Conservation (phyloP, 148 eudicot species). For the Vaccinium vitisidaea region DNA sequence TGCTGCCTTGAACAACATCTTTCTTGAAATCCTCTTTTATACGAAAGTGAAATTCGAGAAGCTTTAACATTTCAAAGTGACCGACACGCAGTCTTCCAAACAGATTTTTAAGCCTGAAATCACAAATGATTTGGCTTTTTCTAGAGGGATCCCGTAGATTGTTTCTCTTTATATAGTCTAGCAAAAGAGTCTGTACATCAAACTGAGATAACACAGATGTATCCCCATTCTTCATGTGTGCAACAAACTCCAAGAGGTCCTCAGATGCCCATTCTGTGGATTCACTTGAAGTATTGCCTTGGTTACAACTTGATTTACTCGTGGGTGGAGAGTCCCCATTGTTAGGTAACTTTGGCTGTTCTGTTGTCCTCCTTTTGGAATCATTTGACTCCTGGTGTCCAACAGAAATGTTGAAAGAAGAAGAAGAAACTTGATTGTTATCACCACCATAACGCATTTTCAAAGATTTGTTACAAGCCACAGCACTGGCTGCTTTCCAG, state of each 20-base stretch:
- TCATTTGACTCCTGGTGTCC: slow-evolving; percentile 37
- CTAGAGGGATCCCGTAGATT: slow-evolving; percentile 82
- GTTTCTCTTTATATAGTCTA: slow-evolving; percentile 77
- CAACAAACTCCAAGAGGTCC: slow-evolving; percentile 84
- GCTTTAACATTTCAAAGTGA: slow-evolving; percentile 90
- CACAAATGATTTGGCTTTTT: slow-evolving; percentile 86
- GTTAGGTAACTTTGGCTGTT: slow-evolving; percentile 30
- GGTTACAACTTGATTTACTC: slow-evolving; percentile 29
- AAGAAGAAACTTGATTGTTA: slow-evolving; percentile 18
- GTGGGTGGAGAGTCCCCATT: slow-evolving; percentile 23
- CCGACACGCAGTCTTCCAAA: slow-evolving; percentile 79
- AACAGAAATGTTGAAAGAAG: slow-evolving; percentile 12
- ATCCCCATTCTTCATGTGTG: slow-evolving; percentile 84
- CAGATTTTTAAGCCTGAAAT: slow-evolving; percentile 63
- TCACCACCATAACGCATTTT: slow-evolving; percentile 8
- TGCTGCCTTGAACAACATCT: slow-evolving; percentile 47
- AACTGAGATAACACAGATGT: slow-evolving; percentile 63
- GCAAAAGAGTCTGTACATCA: slow-evolving; percentile 80
- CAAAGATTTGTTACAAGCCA: slow-evolving; percentile 18
- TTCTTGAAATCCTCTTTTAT: slow-evolving; percentile 59
- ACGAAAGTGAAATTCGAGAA: slow-evolving; percentile 67
- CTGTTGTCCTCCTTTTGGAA: slow-evolving; percentile 44
- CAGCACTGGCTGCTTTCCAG: slow-evolving; percentile 39
- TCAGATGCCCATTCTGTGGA: slow-evolving; percentile 73
- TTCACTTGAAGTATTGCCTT: slow-evolving; percentile 15